phyloP scores from a whole-genome alignment of 2,329 filamentous ascomycete species.

The Aspergillus fischeri region DNA sequence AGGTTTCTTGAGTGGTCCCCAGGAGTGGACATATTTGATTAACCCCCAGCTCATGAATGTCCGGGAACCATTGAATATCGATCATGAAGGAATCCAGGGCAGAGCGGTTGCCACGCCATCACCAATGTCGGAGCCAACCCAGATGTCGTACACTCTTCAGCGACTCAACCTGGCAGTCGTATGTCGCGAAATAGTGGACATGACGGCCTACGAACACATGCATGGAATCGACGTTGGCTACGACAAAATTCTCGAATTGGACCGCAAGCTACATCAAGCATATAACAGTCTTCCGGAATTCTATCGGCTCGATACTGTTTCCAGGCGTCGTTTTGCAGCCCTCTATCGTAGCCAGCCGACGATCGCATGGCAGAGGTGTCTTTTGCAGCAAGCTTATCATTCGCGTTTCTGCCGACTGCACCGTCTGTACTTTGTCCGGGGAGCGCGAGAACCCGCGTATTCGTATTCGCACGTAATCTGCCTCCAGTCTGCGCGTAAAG shows the following conservation, averaged over 20 bases:
- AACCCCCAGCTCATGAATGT: conserved; percentile 41
- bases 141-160: conserved; percentile 44
- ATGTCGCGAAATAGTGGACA: conserved; percentile 40
- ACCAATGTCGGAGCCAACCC: conserved; percentile 36
- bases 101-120: conserved; percentile 16
- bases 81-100: conserved; percentile 34
- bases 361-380: conserved; percentile 33
- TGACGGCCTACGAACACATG: conserved; percentile 23
- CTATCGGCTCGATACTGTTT: conserved; percentile 33
- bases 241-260: conserved; percentile 36
- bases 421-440: conserved; percentile 37
- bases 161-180: conserved; percentile 40
- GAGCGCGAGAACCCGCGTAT: conserved; percentile 31
- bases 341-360: conserved; percentile 28
- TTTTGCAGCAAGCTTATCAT: conserved; percentile 33
- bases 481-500: conserved; percentile 35
- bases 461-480: conserved; percentile 38
- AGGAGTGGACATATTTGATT: conserved; percentile 43
- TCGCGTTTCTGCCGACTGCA: conserved; percentile 38
- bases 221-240: conserved; percentile 29
- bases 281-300: conserved; percentile 32
- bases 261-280: conserved; percentile 30
- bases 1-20: conserved; percentile 39
- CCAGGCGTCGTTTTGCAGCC: conserved; percentile 19
- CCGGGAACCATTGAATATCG: conserved; percentile 39